Percentiles rank a stretch among this genome's conserved stretches.
Evolutionary conservation across 2,329 filamentous ascomycete species (phyloP).

Genomic region (Sclerotinia trifoliorum): DNA sequence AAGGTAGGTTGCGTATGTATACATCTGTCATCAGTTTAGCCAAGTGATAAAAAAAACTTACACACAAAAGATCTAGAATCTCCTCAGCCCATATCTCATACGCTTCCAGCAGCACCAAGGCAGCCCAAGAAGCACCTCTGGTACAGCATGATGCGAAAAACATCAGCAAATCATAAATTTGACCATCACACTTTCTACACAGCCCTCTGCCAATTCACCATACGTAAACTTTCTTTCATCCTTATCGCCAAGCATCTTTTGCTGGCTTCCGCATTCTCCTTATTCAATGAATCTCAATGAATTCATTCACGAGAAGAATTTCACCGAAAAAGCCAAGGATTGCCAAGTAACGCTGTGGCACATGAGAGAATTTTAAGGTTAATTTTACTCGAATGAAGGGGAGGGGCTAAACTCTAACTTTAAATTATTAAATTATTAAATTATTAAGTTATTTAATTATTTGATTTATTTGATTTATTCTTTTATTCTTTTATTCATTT

Average conservation of each 20-base stretch:
- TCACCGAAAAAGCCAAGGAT: not conserved
- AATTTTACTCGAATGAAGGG: conserved; percentile 12
- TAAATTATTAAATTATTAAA: not conserved
- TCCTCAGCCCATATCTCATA: not conserved
- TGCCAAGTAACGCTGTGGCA: conserved; percentile 13
- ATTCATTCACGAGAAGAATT: not conserved
- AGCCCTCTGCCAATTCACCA: conserved; percentile 4
- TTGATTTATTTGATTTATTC: not conserved
- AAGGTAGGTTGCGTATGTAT: not conserved
- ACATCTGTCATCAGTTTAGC: not conserved
- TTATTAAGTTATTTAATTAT: not conserved
- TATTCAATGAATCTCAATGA: not conserved
- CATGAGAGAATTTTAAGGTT: conserved; percentile 15
- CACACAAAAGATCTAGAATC: not conserved
- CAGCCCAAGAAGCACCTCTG: not conserved
- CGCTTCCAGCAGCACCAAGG: not conserved
- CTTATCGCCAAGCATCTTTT: not conserved
- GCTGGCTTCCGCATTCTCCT: not conserved
- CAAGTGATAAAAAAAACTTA: not conserved
- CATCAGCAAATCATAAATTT: not conserved
- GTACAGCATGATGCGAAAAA: not conserved
- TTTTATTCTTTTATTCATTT: not conserved
- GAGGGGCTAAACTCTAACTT: conserved; percentile 11
- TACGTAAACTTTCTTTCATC: not conserved
- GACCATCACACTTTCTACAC: not conserved